Conservation (phyloP, 495 filamentous ascomycete genomes). For the Cryomyces antarcticus region DNA sequence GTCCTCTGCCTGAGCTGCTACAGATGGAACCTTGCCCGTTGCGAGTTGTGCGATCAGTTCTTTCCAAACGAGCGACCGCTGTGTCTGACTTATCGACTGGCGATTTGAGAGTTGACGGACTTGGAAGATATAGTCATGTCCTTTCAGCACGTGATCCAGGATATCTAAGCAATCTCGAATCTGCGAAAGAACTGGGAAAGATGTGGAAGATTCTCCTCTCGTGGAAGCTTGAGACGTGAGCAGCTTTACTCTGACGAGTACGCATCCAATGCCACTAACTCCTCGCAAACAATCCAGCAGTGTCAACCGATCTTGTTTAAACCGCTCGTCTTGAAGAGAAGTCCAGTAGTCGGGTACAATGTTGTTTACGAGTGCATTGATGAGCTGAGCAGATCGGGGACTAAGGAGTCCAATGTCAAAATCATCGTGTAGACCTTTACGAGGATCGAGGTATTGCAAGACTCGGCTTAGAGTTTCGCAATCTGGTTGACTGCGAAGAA, state of each 20-base stretch:
- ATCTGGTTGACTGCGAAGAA: slow-evolving; percentile 44
- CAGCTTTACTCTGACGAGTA: slow-evolving; percentile 37
- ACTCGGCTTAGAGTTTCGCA: slow-evolving; percentile 31
- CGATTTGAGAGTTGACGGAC: slow-evolving; percentile 30
- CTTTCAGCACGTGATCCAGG: slow-evolving; percentile 33
- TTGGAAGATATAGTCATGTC: slow-evolving; percentile 28
- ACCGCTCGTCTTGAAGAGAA: slow-evolving; percentile 2
- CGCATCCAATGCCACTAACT: slow-evolving; percentile 48
- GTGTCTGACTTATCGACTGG: slow-evolving; percentile 17
- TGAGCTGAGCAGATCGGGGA: slow-evolving; percentile 45
- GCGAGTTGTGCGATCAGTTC: slow-evolving; percentile 45
- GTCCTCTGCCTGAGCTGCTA: slow-evolving; percentile 56
- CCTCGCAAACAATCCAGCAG: slow-evolving; percentile 52
- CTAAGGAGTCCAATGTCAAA: slow-evolving; percentile 44
- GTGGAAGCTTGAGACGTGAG: slow-evolving; percentile 13
- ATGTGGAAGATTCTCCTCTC: slow-evolving; percentile 16
- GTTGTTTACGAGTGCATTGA: slow-evolving; percentile 44
- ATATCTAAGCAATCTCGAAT: slow-evolving; percentile 25
- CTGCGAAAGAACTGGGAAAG: slow-evolving; percentile 15
- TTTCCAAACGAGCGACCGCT: slow-evolving; percentile 38
- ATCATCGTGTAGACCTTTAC: slow-evolving; percentile 7
- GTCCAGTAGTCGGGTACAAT: slow-evolving; percentile 64
- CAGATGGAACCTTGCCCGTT: slow-evolving; percentile 48
- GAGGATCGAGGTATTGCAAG: slow-evolving; percentile 31
- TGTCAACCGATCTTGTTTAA: slow-evolving; percentile 15